Evolutionary conservation across 2,329 filamentous ascomycete genomes (phyloP).

Genomic region (Colletotrichum abscissum): DNA sequence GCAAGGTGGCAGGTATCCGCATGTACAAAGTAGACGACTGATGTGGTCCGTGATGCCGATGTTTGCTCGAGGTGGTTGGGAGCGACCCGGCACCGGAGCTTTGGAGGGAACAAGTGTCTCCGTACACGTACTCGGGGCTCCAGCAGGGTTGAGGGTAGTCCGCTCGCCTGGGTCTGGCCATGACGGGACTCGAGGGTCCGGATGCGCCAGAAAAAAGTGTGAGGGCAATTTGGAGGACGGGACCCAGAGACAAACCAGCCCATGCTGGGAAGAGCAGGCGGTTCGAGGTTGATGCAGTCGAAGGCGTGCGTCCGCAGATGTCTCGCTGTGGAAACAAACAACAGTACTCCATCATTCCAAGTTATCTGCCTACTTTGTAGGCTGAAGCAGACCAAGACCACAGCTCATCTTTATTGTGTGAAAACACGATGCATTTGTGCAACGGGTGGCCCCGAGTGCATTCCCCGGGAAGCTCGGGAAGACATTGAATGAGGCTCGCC

Average conservation of each 20-base stretch:
- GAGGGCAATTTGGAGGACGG: not conserved
- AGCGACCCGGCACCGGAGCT: conserved; percentile 14
- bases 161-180: not conserved
- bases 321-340: not conserved
- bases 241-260: not conserved
- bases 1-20: conserved; percentile 20
- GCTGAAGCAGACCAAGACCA: not conserved
- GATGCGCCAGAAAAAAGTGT: not conserved
- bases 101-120: not conserved
- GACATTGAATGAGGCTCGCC: conserved; percentile 6
- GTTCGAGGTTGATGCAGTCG: not conserved
- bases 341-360: not conserved
- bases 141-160: conserved; percentile 6
- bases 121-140: conserved; percentile 9
- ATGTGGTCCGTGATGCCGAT: conserved; percentile 26
- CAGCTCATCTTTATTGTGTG: not conserved
- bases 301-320: not conserved
- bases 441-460: not conserved
- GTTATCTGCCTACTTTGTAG: not conserved
- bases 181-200: not conserved
- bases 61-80: conserved; percentile 28
- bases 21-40: conserved; percentile 4
- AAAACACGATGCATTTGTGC: conserved; percentile 1
- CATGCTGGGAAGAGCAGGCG: not conserved
- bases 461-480: conserved; percentile 20